Evolutionary conservation across 176 grass and related monocot species (phyloP).

Genomic region (Pontederia paniculata): DNA sequence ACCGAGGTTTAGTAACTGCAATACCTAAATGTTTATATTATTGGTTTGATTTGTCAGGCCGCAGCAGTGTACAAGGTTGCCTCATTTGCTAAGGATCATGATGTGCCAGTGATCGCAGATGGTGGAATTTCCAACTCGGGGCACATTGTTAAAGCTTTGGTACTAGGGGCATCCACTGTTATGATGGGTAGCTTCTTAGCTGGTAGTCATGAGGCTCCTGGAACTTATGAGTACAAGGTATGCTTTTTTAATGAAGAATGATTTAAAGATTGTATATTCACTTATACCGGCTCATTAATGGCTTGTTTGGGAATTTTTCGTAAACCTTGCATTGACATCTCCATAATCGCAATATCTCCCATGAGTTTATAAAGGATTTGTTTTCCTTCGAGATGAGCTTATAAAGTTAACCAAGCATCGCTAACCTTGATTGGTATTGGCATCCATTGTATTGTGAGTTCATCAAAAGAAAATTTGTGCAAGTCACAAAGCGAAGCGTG

Average conservation of each 20-base stretch:
- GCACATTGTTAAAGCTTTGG: slow-evolving; percentile 89
- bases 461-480: too few species aligned
- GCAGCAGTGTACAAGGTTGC: slow-evolving; percentile 92
- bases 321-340: too few species aligned
- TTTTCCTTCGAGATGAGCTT: too few species aligned
- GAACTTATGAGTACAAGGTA: slow-evolving; percentile 69
- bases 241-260: not conserved
- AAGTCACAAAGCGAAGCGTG: too few species aligned
- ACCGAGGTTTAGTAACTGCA: not conserved
- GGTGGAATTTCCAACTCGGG: slow-evolving; percentile 97
- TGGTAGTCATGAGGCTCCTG: slow-evolving; percentile 87
- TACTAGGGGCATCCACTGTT: slow-evolving; percentile 69
- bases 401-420: too few species aligned
- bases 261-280: too few species aligned
- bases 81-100: slow-evolving; percentile 81
- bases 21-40: not conserved
- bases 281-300: too few species aligned
- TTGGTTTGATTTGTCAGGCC: slow-evolving; percentile 36
- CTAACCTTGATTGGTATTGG: too few species aligned
- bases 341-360: too few species aligned
- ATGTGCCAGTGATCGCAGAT: slow-evolving; percentile 82
- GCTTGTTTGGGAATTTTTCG: too few species aligned
- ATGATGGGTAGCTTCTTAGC: slow-evolving; percentile 98
- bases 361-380: too few species aligned
- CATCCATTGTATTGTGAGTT: too few species aligned